These are phyloP conservation scores for Fusarium sp. DNA, from an alignment of 2,329 filamentous ascomycete genomes.

Conservation along the genomic window DNA sequence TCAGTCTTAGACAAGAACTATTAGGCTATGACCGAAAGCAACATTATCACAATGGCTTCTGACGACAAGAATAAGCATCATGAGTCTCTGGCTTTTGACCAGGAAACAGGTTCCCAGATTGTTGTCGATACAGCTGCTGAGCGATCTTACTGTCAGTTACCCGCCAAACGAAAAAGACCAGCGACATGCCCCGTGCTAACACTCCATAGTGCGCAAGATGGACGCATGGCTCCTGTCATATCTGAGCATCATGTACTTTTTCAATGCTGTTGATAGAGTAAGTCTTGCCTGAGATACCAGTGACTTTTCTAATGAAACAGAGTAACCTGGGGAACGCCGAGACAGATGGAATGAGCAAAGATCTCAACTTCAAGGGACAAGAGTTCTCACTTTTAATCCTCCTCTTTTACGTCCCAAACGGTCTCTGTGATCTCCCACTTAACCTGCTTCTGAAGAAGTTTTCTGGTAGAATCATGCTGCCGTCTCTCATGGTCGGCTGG, in stretches of 20 bases:
- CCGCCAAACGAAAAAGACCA: no score
- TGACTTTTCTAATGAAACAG: conserved; percentile 1
- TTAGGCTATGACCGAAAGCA: background rate
- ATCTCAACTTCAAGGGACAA: conserved; percentile 53
- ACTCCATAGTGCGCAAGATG: background rate
- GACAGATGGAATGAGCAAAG: conserved; percentile 54
- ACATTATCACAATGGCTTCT: background rate
- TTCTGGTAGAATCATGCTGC: conserved; percentile 46
- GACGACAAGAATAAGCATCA: background rate
- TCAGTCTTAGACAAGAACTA: background rate
- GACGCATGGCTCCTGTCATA: conserved; percentile 4
- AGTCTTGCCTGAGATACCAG: background rate
- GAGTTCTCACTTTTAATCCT: conserved; percentile 57
- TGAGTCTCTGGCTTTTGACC: background rate
- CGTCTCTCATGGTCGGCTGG: conserved; percentile 55
- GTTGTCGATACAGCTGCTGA: background rate
- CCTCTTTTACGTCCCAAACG: conserved; percentile 60
- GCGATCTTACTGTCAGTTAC: background rate
- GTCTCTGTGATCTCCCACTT: background rate
- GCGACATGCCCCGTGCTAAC: background rate
- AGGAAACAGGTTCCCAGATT: background rate
- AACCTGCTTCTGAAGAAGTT: conserved; percentile 50
- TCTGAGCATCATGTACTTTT: conserved; percentile 1
- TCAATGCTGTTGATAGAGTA: conserved; percentile 4
- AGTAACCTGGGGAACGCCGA: conserved; percentile 61